Conservation (phyloP, 2,329 filamentous ascomycete genomes). For the Aotearoamyces nothofagi region DNA sequence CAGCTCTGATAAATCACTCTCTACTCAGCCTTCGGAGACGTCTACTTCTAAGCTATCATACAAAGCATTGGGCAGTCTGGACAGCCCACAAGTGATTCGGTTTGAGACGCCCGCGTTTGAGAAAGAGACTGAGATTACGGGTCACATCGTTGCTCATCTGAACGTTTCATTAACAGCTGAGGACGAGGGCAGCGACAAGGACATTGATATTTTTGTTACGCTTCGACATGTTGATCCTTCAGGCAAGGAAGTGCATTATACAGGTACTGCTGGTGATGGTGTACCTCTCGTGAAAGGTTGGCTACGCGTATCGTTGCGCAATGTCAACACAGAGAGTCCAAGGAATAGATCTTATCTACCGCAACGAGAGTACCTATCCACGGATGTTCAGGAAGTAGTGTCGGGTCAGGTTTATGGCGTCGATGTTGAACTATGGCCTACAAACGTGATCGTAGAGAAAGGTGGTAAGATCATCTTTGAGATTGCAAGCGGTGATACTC, state of each 20-base stretch:
- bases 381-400: constrained; percentile 36
- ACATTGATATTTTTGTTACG: constrained; percentile 49
- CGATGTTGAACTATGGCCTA: constrained; percentile 48
- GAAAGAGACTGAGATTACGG: constrained; percentile 54
- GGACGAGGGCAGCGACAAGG: constrained; percentile 12
- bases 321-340: constrained; percentile 31
- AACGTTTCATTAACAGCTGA: constrained; percentile 40
- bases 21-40: constrained; percentile 7
- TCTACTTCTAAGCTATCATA: constrained; percentile 15
- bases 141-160: constrained; percentile 48
- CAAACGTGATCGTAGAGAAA: constrained; percentile 35
- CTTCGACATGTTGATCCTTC: constrained; percentile 37
- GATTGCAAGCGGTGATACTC: constrained; percentile 37
- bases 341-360: constrained; percentile 39
- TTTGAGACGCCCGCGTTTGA: constrained; percentile 43
- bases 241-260: constrained; percentile 44
- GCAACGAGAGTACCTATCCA: constrained; percentile 39
- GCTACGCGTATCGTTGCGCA: constrained; percentile 40
- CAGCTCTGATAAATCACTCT: constrained; percentile 22
- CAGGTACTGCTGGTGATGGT: constrained; percentile 45
- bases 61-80: constrained; percentile 20
- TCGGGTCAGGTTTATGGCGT: constrained; percentile 39
- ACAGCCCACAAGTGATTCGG: constrained; percentile 34
- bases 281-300: constrained; percentile 47
- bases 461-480: constrained; percentile 38